Percentiles rank a stretch among this genome's conserved stretches.
phyloP scores from a whole-genome alignment of 257 asterid genomes.

The Gentiana macrophylla region DNA sequence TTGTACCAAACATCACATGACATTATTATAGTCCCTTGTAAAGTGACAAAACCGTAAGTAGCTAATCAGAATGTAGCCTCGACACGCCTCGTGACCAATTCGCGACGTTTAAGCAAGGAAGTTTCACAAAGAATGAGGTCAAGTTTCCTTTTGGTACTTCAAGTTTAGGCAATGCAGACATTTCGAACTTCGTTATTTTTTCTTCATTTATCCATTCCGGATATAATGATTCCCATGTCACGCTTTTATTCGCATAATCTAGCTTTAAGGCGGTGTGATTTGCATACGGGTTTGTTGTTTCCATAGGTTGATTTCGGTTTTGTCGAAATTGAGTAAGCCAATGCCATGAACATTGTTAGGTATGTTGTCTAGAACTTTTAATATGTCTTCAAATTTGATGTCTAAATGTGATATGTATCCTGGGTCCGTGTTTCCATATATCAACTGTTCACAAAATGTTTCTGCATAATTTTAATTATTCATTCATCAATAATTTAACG shows the following conservation, averaged over 20 bases:
- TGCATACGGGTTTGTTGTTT: slow-evolving; percentile 30
- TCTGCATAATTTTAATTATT: neutral
- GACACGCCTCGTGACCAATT: slow-evolving; percentile 63
- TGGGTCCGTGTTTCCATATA: too few relatives aligned
- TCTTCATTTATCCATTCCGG: slow-evolving; percentile 98
- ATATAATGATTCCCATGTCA: slow-evolving; percentile 64
- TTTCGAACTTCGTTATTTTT: slow-evolving; percentile 45
- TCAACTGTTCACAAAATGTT: too few relatives aligned
- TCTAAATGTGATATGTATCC: too few relatives aligned
- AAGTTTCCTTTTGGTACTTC: slow-evolving; percentile 40
- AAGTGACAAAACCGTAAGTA: slow-evolving; percentile 51
- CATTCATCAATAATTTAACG: slow-evolving; percentile 1
- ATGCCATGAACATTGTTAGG: slow-evolving; percentile 22
- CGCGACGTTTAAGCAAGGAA: slow-evolving; percentile 65
- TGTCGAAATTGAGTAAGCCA: slow-evolving; percentile 62
- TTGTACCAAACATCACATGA: slow-evolving; percentile 48
- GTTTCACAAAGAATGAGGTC: slow-evolving; percentile 68
- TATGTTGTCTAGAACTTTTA: slow-evolving; percentile 16
- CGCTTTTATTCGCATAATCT: slow-evolving; percentile 37
- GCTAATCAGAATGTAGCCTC: slow-evolving; percentile 18
- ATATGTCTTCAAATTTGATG: slow-evolving; percentile 42
- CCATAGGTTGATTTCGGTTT: slow-evolving; percentile 22
- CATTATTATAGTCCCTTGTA: slow-evolving; percentile 37
- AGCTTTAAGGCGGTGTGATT: slow-evolving; percentile 36
- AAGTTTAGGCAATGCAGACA: slow-evolving; percentile 53